Evolutionary conservation across 257 asterid genomes (phyloP).

Genomic region (Nicotiana undulata): DNA sequence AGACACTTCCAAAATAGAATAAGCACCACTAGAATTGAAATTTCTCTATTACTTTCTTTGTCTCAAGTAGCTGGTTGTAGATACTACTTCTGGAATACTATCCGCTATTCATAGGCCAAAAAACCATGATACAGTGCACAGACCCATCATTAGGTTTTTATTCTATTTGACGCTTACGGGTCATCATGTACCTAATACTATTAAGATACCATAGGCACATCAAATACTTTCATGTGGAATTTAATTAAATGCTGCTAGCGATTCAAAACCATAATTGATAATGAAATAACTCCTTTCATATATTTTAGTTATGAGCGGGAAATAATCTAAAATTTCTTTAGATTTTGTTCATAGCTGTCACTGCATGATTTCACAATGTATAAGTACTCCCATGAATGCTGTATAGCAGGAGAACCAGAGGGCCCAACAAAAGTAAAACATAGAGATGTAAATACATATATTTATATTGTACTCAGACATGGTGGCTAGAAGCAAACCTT

Average conservation of each 20-base stretch:
- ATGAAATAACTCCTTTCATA: background rate
- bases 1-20: background rate
- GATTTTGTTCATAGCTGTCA: background rate
- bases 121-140: background rate
- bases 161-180: background rate
- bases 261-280: background rate
- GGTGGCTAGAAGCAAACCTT: conserved; percentile 31
- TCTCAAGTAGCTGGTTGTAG: background rate
- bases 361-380: background rate
- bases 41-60: background rate
- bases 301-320: background rate
- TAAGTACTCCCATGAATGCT: background rate
- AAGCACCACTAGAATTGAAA: background rate
- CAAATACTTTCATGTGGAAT: background rate
- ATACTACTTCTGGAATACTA: background rate
- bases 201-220: background rate
- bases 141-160: background rate
- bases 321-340: background rate
- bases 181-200: background rate
- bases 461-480: background rate
- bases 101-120: background rate
- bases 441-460: background rate
- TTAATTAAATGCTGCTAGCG: background rate
- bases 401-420: background rate
- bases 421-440: background rate